A percentile compares a stretch with the other conserved stretches of the same genome.
Conservation (phyloP, 192 early-diverging fungal species). For the Gonapodya sp. region DNA sequence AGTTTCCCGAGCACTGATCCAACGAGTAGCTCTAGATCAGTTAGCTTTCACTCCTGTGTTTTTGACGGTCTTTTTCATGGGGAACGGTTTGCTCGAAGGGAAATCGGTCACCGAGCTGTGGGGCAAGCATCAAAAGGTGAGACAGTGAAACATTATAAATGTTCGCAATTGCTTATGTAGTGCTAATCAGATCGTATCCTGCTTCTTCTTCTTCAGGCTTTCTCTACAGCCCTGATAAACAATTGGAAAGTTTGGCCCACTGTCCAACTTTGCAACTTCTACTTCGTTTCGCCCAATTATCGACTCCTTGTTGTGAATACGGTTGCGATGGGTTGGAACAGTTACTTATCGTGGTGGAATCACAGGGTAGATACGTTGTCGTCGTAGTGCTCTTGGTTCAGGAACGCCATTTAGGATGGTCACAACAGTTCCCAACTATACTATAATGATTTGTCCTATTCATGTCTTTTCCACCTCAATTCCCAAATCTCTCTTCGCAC, state of each 20-base stretch:
- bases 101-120: not conserved
- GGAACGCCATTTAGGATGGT: too few species aligned
- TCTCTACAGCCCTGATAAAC: not conserved
- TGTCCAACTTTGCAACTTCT: not conserved
- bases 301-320: not conserved
- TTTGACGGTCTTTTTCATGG: not conserved
- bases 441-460: too few species aligned
- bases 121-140: not conserved
- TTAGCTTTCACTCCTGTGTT: not conserved
- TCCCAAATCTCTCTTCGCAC: constrained; percentile 66
- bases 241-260: not conserved
- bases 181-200: too few species aligned
- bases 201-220: too few species aligned
- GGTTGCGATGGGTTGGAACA: not conserved
- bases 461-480: constrained; percentile 36
- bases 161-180: too few species aligned
- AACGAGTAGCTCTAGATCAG: not conserved
- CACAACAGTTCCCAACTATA: too few species aligned
- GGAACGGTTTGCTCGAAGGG: not conserved
- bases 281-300: not conserved
- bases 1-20: not conserved
- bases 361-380: not conserved
- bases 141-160: too few species aligned
- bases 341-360: not conserved
- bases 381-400: too few species aligned